A percentile compares a stretch with the other conserved stretches of the same genome.
Evolutionary conservation across 2,329 filamentous ascomycete species (phyloP).

Genomic region (Scedosporium apiospermum): DNA sequence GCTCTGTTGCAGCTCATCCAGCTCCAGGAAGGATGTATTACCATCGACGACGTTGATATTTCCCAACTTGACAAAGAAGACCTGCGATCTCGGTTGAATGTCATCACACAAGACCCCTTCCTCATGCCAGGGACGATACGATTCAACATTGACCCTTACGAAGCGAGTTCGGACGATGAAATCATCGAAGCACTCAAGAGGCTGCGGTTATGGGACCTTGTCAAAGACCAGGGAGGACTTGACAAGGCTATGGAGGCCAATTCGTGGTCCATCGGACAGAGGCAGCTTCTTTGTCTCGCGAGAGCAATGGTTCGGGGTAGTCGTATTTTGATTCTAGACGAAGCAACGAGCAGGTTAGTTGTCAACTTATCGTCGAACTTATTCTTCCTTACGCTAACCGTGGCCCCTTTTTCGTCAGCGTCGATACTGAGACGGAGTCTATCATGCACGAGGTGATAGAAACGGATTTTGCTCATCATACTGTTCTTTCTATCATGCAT

Average conservation of each 20-base stretch:
- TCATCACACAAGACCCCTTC: constrained; percentile 43
- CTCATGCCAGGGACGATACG: constrained; percentile 36
- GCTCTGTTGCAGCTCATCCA: constrained; percentile 31
- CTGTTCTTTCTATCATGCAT: constrained; percentile 42
- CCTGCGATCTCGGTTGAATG: constrained; percentile 37
- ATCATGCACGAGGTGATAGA: constrained; percentile 30
- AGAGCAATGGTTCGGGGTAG: constrained; percentile 37
- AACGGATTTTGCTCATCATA: constrained; percentile 31
- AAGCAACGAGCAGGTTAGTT: constrained; percentile 14
- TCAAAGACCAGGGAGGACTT: constrained; percentile 17
- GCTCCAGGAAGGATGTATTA: constrained; percentile 15
- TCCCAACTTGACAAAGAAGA: constrained; percentile 26
- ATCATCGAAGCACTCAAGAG: constrained; percentile 25
- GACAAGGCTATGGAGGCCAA: constrained; percentile 30
- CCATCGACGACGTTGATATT: constrained; percentile 31
- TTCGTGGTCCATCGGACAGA: constrained; percentile 47
- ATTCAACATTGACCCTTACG: constrained; percentile 32
- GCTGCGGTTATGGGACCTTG: constrained; percentile 16
- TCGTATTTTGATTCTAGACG: constrained; percentile 13
- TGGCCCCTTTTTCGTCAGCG: constrained; percentile 9
- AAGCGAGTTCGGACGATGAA: constrained; percentile 15
- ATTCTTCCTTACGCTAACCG: constrained; percentile 17
- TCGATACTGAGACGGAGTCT: constrained; percentile 30
- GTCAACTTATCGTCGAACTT: constrained; percentile 26
- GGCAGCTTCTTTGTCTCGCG: constrained; percentile 54